phyloP scores from a whole-genome alignment of 306 rosid genomes.

The Ziziphus jujuba region DNA sequence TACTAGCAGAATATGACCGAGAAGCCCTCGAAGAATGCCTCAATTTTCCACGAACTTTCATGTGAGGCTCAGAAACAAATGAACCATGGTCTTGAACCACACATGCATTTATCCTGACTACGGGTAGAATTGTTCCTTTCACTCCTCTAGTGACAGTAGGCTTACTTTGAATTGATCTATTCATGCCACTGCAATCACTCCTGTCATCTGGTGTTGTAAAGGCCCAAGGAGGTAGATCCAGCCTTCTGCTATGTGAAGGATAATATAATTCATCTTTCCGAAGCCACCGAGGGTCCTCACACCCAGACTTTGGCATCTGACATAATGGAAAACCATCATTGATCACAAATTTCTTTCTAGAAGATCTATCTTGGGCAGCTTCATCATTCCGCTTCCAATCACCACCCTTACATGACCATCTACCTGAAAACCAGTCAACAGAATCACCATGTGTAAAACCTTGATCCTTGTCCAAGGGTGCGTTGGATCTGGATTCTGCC shows the following conservation, averaged over 20 bases:
- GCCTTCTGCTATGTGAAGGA: slow-evolving; percentile 80
- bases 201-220: slow-evolving; percentile 73
- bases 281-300: slow-evolving; percentile 96
- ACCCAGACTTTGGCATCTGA: slow-evolving; percentile 83
- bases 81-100: slow-evolving; percentile 91
- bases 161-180: slow-evolving; percentile 58
- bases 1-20: slow-evolving; percentile 56
- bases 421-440: slow-evolving; percentile 76
- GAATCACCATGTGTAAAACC: slow-evolving; percentile 41
- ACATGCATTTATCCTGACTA: slow-evolving; percentile 91
- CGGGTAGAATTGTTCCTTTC: slow-evolving; percentile 82
- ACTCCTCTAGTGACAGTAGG: slow-evolving; percentile 55
- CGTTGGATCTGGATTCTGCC: slow-evolving; percentile 38
- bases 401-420: slow-evolving; percentile 98
- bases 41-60: slow-evolving; percentile 64
- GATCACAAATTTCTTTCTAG: slow-evolving; percentile 78
- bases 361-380: slow-evolving; percentile 59
- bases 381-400: slow-evolving; percentile 98
- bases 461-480: slow-evolving; percentile 54
- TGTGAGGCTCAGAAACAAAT: slow-evolving; percentile 73
- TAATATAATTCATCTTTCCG: slow-evolving; percentile 77
- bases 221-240: slow-evolving; percentile 94
- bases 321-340: slow-evolving; percentile 83
- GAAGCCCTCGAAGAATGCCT: slow-evolving; percentile 64
- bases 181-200: slow-evolving; percentile 45